Evolutionary conservation across 2,329 filamentous ascomycete genomes (phyloP), one percentile per base, ranked within the genome.

Genomic region (Hirsutella rhossiliensis): DNA sequence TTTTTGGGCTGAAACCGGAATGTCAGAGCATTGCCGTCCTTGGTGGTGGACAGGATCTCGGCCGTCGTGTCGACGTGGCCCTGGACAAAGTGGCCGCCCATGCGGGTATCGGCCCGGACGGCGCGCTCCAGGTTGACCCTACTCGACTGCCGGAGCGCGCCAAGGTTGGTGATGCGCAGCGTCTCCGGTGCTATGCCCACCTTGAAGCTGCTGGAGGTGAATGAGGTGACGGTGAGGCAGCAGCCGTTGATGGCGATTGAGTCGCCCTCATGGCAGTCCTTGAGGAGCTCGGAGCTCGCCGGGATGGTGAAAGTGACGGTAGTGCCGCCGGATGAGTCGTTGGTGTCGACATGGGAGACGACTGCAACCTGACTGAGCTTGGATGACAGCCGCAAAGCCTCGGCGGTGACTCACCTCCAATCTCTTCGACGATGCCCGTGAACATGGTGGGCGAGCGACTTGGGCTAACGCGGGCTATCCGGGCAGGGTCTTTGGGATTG

Each of bases 41-140:
- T 80, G 17, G 75, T 80, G 31, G 84, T 76, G 38, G 76, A 75
- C 34, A 82, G 59, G 48, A 98, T 84, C 38, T 75, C 76, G 0
- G 90, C 92, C 34, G 83, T 80, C 11, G 87, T 90, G 64, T 98
- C 94, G 48, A 98, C 90, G 63, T 98, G 92, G 36, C 92, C 92
- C 67, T 98, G 94, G 29, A 97, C 90, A 57, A 97, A 95, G 67
- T 98, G 92, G 1, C 92, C 92, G 40, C 94, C 92, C 87, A 98
- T 97, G 44, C 92, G 86, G 39, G 90, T 96, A 56, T 84, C 78
- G 5, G 88, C 87, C 17, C 84, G 83, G 43, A 98, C 89, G 4
- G 92, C 90, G 15, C 92, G 82, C 71, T 98, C 92, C 43, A 98
- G 82, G 64, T 98, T 98, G 52, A 97, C 89, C 19, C 69, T 71